Evolutionary conservation across 306 rosid species (phyloP), one percentile per base, ranked within the genome.

Genomic region (Myrica gale): DNA sequence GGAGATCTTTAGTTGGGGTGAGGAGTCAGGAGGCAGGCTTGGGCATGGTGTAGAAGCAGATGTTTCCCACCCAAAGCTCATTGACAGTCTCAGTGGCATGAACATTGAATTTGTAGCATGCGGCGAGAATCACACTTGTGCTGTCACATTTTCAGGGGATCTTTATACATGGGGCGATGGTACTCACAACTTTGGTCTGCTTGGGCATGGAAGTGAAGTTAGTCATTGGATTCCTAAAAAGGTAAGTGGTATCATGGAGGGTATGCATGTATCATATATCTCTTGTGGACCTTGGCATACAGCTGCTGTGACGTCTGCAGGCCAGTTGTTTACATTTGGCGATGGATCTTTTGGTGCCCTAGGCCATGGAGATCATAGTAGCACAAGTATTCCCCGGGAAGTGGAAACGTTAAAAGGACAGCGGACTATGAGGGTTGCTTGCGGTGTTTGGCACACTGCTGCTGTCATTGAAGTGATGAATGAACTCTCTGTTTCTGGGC

Each of bases 381-480:
- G 90, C 84, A 47, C 88, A 75, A 84, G 58, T 86, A 84, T 82
- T 79, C 98, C 97, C 51, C 91, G 90, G 19, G 96, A 88, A 84
- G 97, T 92, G 39, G 97, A 90, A 80, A 78, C 79, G 69, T 84
- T 95, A 85, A 85, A 76, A 76, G 96, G 97, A 76, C 81, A 86
- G 74, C 90, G 88, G 87, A 89, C 93, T 72, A 85, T 73, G 53
- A 89, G 76, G 85, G 96, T 90, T 87, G 85, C 97, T 71, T 95
- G 98, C 80, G 97, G 98, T 83, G 93, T 89, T 78, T 95, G 98
- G 98, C 98, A 95, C 90, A 92, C 98, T 71, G 98, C 97, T 80
- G 95, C 98, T 65, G 89, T 82, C 77, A 93, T 85, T 79, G 97
- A 87, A 82, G 86, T 79, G 73, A 52, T 39, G 37, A 82, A 78